phyloP scores from a whole-genome alignment of 495 filamentous ascomycete species.

The Achaetomiella virescens region DNA sequence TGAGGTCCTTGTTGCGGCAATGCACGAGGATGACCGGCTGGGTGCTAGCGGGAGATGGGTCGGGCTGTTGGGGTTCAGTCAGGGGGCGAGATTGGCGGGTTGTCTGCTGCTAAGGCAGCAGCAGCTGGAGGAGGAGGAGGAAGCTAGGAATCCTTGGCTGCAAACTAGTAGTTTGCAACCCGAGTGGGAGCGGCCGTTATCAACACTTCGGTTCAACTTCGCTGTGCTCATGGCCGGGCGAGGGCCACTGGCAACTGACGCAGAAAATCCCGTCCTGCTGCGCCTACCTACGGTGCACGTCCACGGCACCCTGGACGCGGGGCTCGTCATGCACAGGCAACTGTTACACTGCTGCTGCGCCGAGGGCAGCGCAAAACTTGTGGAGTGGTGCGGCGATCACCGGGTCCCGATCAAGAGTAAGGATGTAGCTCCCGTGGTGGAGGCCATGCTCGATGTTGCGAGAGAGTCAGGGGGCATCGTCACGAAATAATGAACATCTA shows the following conservation, averaged over 20 bases:
- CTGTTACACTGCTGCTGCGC: slow-evolving; percentile 48
- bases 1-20: slow-evolving; percentile 18
- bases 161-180: slow-evolving; percentile 5
- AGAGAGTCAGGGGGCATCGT: slow-evolving; percentile 11
- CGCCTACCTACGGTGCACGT: slow-evolving; percentile 56
- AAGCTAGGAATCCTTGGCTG: neutral
- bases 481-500: too few species aligned
- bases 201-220: slow-evolving; percentile 29
- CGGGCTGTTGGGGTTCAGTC: slow-evolving; percentile 48
- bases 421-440: slow-evolving; percentile 47
- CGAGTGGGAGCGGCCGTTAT: neutral
- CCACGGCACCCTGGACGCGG: slow-evolving; percentile 53
- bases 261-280: neutral
- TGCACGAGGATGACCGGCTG: slow-evolving; percentile 27
- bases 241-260: slow-evolving; percentile 37
- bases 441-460: slow-evolving; percentile 40
- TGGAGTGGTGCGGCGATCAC: slow-evolving; percentile 60
- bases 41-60: slow-evolving; percentile 50
- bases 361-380: slow-evolving; percentile 33
- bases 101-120: slow-evolving; percentile 39
- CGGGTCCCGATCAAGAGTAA: slow-evolving; percentile 50
- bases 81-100: slow-evolving; percentile 57
- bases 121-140: neutral
- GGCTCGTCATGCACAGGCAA: slow-evolving; percentile 46
- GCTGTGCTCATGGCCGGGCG: slow-evolving; percentile 51